A percentile compares a stretch with the other conserved stretches of the same genome.
These are phyloP conservation scores for Mycosphaerella arachidis DNA, from an alignment of 2,329 filamentous ascomycete species.

Conservation along the genomic window DNA sequence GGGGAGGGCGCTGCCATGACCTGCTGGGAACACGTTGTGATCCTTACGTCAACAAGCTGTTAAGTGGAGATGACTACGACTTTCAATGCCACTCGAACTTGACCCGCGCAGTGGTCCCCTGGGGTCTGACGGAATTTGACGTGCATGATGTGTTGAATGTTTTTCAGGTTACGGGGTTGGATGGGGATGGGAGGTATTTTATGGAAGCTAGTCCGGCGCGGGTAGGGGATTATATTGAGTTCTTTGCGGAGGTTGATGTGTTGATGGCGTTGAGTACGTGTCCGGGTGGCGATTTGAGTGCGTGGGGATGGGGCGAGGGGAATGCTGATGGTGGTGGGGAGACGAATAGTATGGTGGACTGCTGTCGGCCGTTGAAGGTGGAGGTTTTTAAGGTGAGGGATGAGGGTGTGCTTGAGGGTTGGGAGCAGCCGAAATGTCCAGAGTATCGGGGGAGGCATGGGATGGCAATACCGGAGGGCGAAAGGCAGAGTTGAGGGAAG, in stretches of 20 bases:
- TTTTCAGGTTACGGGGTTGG: slow-evolving; percentile 77
- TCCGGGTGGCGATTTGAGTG: slow-evolving; percentile 73
- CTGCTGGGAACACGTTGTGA: slow-evolving; percentile 78
- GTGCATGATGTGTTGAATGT: slow-evolving; percentile 83
- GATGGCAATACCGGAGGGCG: slow-evolving; percentile 48
- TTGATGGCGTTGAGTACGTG: slow-evolving; percentile 65
- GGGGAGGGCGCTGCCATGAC: slow-evolving; percentile 68
- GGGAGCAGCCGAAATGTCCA: slow-evolving; percentile 58
- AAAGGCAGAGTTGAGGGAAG: slow-evolving; percentile 21
- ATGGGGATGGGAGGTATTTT: slow-evolving; percentile 68
- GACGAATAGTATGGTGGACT: slow-evolving; percentile 63
- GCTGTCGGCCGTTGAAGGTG: slow-evolving; percentile 69
- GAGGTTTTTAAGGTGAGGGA: slow-evolving; percentile 61
- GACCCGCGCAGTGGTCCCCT: slow-evolving; percentile 64
- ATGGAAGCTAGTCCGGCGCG: slow-evolving; percentile 62
- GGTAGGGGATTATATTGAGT: slow-evolving; percentile 62
- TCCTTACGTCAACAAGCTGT: slow-evolving; percentile 73
- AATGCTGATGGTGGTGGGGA: slow-evolving; percentile 50
- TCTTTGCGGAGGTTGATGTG: slow-evolving; percentile 74
- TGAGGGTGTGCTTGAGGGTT: slow-evolving; percentile 51
- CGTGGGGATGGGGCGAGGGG: slow-evolving; percentile 71
- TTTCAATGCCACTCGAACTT: slow-evolving; percentile 84
- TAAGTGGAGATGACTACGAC: slow-evolving; percentile 67
- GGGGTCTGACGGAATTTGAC: slow-evolving; percentile 65
- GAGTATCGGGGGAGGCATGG: slow-evolving; percentile 65